Conservation (phyloP, 2,329 filamentous ascomycete species). For the Diaporthe citriasiana region DNA sequence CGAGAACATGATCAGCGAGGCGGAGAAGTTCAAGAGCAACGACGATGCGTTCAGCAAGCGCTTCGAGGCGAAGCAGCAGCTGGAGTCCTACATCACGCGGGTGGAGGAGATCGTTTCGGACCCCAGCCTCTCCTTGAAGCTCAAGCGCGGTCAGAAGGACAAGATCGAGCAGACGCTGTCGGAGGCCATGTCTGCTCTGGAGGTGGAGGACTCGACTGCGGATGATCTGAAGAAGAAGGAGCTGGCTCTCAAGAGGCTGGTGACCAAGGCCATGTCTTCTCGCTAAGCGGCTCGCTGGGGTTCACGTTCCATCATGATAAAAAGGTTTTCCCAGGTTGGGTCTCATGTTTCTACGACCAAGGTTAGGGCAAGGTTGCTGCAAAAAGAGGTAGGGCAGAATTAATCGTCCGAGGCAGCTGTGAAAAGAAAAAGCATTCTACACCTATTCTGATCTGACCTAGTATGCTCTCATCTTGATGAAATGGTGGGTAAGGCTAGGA, state of each 20-base stretch:
- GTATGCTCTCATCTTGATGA: constrained; percentile 13
- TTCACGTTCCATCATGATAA: constrained; percentile 6
- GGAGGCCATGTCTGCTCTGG: constrained; percentile 97
- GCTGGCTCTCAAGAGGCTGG: constrained; percentile 94
- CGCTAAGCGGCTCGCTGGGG: constrained; percentile 69
- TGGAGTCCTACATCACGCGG: constrained; percentile 98
- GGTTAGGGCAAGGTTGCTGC: constrained; percentile 25
- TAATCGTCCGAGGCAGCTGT: constrained; percentile 16
- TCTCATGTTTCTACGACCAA: constrained; percentile 42
- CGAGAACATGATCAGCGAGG: constrained; percentile 97
- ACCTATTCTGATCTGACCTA: constrained; percentile 23
- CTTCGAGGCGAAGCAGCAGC: constrained; percentile 98
- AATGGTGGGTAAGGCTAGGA: constrained; percentile 33
- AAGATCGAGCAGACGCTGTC: constrained; percentile 98
- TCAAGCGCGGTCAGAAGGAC: constrained; percentile 99
- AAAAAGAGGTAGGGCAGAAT: not conserved
- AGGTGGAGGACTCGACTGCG: constrained; percentile 90
- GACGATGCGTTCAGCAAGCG: constrained; percentile 99
- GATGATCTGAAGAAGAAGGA: constrained; percentile 99
- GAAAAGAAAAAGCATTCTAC: constrained; percentile 18
- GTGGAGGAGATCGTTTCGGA: constrained; percentile 99
- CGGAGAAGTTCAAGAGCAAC: constrained; percentile 98
- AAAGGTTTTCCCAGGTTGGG: not conserved
- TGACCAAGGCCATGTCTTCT: constrained; percentile 98
- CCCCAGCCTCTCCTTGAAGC: constrained; percentile 93